phyloP scores from a whole-genome alignment of 83 land plant genomes.

The Isoetes engelmannii region DNA sequence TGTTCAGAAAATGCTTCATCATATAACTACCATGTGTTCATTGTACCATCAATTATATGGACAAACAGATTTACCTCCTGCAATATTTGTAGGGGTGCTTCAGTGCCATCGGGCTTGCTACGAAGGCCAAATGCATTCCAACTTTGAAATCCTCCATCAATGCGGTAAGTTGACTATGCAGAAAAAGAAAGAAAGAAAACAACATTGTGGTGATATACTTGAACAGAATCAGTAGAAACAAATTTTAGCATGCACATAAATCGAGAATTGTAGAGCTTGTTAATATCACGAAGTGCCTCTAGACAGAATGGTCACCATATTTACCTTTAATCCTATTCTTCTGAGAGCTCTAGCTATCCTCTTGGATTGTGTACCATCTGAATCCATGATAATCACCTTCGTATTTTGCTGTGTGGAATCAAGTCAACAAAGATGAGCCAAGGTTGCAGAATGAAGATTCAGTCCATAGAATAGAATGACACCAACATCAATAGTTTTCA shows the following conservation, averaged over 20 bases:
- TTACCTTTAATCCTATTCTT: conserved; percentile 74
- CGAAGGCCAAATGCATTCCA: conserved; percentile 75
- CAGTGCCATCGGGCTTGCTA: conserved; percentile 53
- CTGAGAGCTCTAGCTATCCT: conserved; percentile 73
- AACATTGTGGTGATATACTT: background rate
- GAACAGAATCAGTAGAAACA: background rate
- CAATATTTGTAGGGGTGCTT: conserved; percentile 67
- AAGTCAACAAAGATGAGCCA: background rate
- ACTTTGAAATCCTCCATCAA: conserved; percentile 73
- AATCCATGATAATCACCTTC: conserved; percentile 81
- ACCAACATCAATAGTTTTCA: conserved; percentile 50
- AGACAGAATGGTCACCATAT: background rate
- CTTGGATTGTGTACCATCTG: conserved; percentile 69
- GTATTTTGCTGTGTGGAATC: conserved; percentile 25
- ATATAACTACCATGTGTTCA: background rate
- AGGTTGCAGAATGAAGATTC: background rate
- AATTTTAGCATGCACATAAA: background rate
- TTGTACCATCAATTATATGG: background rate
- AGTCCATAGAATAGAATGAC: background rate
- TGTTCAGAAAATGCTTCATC: background rate
- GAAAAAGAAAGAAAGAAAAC: background rate
- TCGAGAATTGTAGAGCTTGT: background rate
- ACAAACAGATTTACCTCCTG: conserved; percentile 58
- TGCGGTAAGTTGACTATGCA: conserved; percentile 51
- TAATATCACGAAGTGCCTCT: background rate